These are phyloP conservation scores for Pythium phragmitis DNA, from an alignment of 352 stramenopile genomes.

Conservation along the genomic window DNA sequence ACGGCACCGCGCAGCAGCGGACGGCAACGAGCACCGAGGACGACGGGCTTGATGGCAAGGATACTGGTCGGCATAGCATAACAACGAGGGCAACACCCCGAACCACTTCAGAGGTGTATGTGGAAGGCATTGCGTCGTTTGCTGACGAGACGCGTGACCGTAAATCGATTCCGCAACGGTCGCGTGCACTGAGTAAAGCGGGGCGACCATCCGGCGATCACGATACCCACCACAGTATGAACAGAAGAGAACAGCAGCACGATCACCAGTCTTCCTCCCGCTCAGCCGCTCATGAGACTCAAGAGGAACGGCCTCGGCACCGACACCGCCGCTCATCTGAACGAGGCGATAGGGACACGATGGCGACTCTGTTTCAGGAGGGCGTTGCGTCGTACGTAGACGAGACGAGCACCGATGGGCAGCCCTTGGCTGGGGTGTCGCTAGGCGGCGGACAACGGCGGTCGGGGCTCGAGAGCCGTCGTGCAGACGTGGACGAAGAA, in stretches of 20 bases:
- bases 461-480: background rate
- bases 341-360: background rate
- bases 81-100: too few relatives aligned
- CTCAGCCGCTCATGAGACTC: background rate
- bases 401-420: background rate
- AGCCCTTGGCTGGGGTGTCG: background rate
- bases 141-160: too few relatives aligned
- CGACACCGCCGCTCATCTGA: background rate
- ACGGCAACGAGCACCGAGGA: too few relatives aligned
- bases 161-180: too few relatives aligned
- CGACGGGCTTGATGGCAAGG: too few relatives aligned
- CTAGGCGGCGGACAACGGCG: background rate
- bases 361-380: background rate
- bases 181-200: too few relatives aligned
- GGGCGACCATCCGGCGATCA: too few relatives aligned
- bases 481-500: background rate
- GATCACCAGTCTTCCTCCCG: background rate
- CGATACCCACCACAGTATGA: background rate
- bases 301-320: background rate
- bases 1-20: too few relatives aligned
- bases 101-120: too few relatives aligned
- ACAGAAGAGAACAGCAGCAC: background rate
- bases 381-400: background rate
- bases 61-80: too few relatives aligned
- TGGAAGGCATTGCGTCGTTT: too few relatives aligned